Conservation (phyloP, 768 basidiomycete species). For the Boletus vermiculosoides region DNA sequence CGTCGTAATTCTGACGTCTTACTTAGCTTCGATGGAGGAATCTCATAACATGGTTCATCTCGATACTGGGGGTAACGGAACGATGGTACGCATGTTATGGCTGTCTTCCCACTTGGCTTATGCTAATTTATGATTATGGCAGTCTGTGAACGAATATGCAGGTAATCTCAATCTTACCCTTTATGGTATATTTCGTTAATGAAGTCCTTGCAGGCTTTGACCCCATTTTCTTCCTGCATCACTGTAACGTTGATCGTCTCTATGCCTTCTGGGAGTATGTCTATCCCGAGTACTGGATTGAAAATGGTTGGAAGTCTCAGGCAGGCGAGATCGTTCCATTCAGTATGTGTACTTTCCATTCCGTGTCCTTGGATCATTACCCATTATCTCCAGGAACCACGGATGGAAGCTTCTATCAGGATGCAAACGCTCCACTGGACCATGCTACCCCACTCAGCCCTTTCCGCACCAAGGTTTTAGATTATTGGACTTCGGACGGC, state of each 20-base stretch:
- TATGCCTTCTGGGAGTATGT: constrained; percentile 24
- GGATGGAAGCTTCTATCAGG: constrained; percentile 1
- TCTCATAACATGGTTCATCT: constrained; percentile 21
- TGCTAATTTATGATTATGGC: background rate
- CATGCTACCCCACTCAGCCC: constrained; percentile 4
- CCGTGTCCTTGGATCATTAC: background rate
- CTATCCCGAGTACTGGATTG: constrained; percentile 19
- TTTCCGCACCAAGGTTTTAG: constrained; percentile 6
- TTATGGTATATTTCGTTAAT: background rate
- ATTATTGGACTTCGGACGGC: constrained; percentile 19
- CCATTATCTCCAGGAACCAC: background rate
- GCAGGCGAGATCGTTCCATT: constrained; percentile 4
- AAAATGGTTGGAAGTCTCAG: constrained; percentile 9
- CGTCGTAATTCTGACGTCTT: background rate
- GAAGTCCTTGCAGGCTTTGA: constrained; percentile 7
- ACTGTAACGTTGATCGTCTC: constrained; percentile 19
- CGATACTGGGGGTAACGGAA: constrained; percentile 15
- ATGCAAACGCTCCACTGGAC: background rate
- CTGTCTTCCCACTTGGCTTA: background rate
- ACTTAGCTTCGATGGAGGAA: constrained; percentile 19
- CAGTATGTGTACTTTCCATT: constrained; percentile 1
- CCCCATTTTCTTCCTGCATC: constrained; percentile 21
- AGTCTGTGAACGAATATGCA: constrained; percentile 22
- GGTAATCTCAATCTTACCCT: background rate
- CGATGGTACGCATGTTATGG: constrained; percentile 11